phyloP scores from a whole-genome alignment of 108 stramenopile species.

The Ochromonas danica region DNA sequence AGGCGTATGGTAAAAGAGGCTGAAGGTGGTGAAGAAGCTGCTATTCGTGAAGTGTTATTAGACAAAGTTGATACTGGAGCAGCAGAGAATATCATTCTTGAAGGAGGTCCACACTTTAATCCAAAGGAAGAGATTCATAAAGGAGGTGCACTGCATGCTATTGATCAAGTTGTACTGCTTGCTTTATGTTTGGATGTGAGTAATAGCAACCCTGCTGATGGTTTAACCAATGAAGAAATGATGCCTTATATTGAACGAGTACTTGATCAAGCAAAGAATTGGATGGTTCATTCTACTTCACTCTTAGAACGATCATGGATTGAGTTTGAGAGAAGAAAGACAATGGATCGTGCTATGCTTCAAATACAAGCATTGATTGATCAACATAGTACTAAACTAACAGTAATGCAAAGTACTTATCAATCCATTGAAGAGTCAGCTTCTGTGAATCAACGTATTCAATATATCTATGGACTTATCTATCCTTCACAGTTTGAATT shows the following conservation, averaged over 20 bases:
- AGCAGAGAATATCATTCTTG: conserved; percentile 6
- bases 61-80: conserved; percentile 39
- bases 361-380: conserved; percentile 96
- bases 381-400: conserved; percentile 73
- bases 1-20: conserved; percentile 71
- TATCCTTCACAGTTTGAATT: conserved; percentile 91
- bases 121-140: not conserved
- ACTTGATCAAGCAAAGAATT: conserved; percentile 44
- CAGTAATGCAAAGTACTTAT: conserved; percentile 42
- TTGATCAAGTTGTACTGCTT: conserved; percentile 82
- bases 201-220: conserved; percentile 86
- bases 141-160: conserved; percentile 35
- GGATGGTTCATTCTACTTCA: conserved; percentile 69
- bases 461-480: conserved; percentile 75
- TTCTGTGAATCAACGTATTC: conserved; percentile 76
- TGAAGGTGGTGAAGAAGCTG: conserved; percentile 56
- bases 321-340: conserved; percentile 69
- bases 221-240: conserved; percentile 94
- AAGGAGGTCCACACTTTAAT: conserved; percentile 2
- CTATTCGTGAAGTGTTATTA: conserved; percentile 46
- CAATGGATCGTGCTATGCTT: conserved; percentile 71
- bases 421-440: conserved; percentile 75
- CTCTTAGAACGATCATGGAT: conserved; percentile 88
- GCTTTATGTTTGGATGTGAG: conserved; percentile 92
- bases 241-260: conserved; percentile 81